Percentiles rank a stretch among this genome's conserved stretches.
These are phyloP conservation scores for Paramecium primaurelia DNA, from an alignment of 73 alveolate species.

Conservation along the genomic window DNA sequence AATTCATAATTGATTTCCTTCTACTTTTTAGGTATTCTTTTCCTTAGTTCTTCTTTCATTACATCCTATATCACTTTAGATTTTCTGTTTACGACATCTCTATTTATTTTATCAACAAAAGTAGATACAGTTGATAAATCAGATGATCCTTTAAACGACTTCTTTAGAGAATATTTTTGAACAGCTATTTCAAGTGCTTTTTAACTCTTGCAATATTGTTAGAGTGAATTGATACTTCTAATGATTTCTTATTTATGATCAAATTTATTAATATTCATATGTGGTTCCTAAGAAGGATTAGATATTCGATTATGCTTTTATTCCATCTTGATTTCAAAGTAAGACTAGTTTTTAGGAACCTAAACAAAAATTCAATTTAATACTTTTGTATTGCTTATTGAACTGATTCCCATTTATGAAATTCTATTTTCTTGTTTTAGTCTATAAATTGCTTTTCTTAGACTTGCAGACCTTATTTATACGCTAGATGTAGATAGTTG, in stretches of 20 bases:
- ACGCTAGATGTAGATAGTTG: not conserved
- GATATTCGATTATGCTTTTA: not conserved
- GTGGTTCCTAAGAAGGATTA: not conserved
- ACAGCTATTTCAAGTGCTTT: not conserved
- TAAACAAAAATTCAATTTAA: not conserved
- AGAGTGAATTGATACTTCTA: not conserved
- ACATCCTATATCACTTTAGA: not conserved
- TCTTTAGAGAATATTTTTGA: not conserved
- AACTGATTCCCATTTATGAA: not conserved
- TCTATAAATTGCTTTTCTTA: not conserved
- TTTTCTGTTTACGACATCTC: not conserved
- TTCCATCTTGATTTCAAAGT: not conserved
- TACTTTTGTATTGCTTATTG: not conserved
- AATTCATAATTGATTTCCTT: not conserved
- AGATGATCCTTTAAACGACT: not conserved
- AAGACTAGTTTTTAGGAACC: not conserved
- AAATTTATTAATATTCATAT: not conserved
- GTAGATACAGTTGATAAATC: not conserved
- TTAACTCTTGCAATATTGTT: not conserved
- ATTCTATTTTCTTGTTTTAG: not conserved
- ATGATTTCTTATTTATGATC: not conserved
- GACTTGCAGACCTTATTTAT: not conserved
- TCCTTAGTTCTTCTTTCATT: not conserved
- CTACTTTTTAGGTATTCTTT: not conserved
- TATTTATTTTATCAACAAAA: not conserved